Evolutionary conservation across 1,284 basidiomycete genomes (phyloP).

Genomic region (Butyriboletus appendiculatus): DNA sequence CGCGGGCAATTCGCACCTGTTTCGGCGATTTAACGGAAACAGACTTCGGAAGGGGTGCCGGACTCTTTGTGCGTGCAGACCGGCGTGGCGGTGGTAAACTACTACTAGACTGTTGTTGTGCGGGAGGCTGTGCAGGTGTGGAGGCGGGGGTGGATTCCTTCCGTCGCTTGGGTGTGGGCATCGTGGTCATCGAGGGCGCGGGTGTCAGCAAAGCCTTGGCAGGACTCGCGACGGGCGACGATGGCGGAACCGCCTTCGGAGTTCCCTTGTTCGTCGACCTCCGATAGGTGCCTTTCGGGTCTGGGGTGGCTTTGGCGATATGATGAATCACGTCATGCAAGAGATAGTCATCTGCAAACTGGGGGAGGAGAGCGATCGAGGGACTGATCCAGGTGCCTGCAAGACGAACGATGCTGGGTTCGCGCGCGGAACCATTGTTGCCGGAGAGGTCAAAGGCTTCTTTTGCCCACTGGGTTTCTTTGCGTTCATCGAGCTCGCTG

Average conservation of each 20-base stretch:
- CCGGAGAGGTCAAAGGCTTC: constrained; percentile 75
- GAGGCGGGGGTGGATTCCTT: constrained; percentile 57
- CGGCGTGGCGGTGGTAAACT: constrained; percentile 41
- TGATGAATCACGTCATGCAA: constrained; percentile 61
- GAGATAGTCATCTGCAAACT: constrained; percentile 66
- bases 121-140: constrained; percentile 22
- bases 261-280: constrained; percentile 51
- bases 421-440: constrained; percentile 79
- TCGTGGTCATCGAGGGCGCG: constrained; percentile 32
- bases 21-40: constrained; percentile 35
- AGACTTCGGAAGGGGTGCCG: constrained; percentile 36
- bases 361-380: constrained; percentile 58
- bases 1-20: constrained; percentile 39
- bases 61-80: constrained; percentile 58
- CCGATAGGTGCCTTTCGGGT: constrained; percentile 75
- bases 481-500: constrained; percentile 76
- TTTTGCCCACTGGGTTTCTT: constrained; percentile 87
- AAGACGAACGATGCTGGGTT: constrained; percentile 64
- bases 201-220: constrained; percentile 32
- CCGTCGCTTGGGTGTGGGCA: constrained; percentile 58
- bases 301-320: constrained; percentile 76
- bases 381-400: constrained; percentile 91
- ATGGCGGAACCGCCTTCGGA: constrained; percentile 32
- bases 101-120: constrained; percentile 27
- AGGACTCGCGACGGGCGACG: constrained; percentile 20